Evolutionary conservation across 371 early-diverging fungal genomes (phyloP), one percentile per base, ranked within the genome.

Genomic region (Blakeslea trispora): DNA sequence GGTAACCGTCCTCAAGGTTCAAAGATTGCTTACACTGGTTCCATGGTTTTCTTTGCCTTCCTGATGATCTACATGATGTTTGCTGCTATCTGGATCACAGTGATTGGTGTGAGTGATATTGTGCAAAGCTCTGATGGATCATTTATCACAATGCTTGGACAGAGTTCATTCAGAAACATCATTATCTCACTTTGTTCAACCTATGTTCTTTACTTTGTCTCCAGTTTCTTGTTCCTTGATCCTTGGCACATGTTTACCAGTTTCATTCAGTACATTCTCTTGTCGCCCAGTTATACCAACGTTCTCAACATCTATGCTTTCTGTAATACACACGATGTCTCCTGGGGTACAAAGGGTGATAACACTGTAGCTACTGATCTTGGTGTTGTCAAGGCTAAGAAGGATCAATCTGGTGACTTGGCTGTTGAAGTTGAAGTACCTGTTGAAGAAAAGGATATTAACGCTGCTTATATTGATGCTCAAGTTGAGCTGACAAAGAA

Each of bases 251-350:
- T 89, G 87, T 80, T 89, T 60, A 81, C 76, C 37, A 81, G 83
- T 53, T 84, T 87, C 52, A 45, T 83, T 28, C 89, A 85, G 57
- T 87, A 86, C 59, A 59, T 85, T 35, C 75, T 93, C 56, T 74
- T 94, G 79, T 81, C 91, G 64, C 93, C 95, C 8, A 87, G 91
- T 46, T 94, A 86, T 63, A 84, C 90, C 67, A 96, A 95, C 69
- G 88, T 96, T 52, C 74, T 96, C 62, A 92, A 86, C 73, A 89
- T 94, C 6, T 96, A 96, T 58, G 93, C 96, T 0, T 95, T 88
- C 66, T 91, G 91, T 64, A 91, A 91, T 64, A 89, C 87, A 0
- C 89, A 89, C 69, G 96, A 96, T 63, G 93, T 95, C 45, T 81
- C 73, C 34, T 78, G 79, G 79, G 75, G 74, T 64, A 75, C 77